Base-by-base conservation (phyloP, 2,329 filamentous ascomycete species). In the Arthrobotrys pseudoclavata region DNA sequence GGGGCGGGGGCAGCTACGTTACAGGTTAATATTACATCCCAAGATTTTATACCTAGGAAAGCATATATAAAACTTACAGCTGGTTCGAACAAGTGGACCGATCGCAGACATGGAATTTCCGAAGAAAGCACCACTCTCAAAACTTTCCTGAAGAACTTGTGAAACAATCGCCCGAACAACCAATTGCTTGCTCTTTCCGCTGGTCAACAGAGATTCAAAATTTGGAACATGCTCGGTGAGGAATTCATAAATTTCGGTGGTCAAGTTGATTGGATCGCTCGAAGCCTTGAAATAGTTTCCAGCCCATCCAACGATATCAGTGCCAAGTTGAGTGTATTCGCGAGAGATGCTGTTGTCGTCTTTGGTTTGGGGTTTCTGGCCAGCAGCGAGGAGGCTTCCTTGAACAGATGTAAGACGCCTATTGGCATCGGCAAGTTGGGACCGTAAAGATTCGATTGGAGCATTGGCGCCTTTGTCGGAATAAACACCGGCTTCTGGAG, bases 281-380 rank as follows among this genome's bases (percentile, higher is more conserved):
- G 72, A 76, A 67, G 72, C 57, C 60, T 76, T 76, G 48, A 76
- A 76, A 31, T 76, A 76, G 22, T 76, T 76, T 53, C 66, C 60
- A n/a, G 60, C 60, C 72, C 72, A 76, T 61, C 72, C 72, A 60
- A 76, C 72, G 10, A 70, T 40, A 76, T 76, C 72, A 15, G 72
- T 76, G 40, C 60, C 22, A 47, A 76, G 26, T 67, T 69, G 66
- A n/a, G 57, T 45, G 50, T 76, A 76, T 34, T 76, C 72, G 15
- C 72, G 66, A 45, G 72, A 69, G 13, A 76, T 40, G 20, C 48
- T 69, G 22, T 69, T 76, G 45, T 76, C 72, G 40, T 76, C 72
- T 24, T 76, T 76, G 15, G 72, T 76, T 66, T 76, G 72, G n/a
- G 57, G 66, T 61, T 76, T 76, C 66, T 76, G 72, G 22, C 72